Evolutionary conservation across 2,329 filamentous ascomycete genomes (phyloP).

Genomic region (Ophiocordyceps sinensis): DNA sequence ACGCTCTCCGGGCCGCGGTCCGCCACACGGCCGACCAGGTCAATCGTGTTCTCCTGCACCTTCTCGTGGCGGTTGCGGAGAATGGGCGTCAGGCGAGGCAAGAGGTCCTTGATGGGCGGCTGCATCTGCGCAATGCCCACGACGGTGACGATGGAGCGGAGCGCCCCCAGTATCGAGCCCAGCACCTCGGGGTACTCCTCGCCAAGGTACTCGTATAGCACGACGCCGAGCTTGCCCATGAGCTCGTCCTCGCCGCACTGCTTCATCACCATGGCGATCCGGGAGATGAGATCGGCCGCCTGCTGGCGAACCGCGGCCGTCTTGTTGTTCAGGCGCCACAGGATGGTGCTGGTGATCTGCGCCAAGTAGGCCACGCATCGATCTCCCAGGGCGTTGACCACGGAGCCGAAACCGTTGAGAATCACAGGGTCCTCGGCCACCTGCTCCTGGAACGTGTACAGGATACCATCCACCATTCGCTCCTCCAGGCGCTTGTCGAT

Average conservation of each 20-base stretch:
- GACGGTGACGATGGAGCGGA: slow-evolving; percentile 92
- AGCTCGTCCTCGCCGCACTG: slow-evolving; percentile 93
- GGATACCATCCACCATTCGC: slow-evolving; percentile 83
- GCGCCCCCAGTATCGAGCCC: slow-evolving; percentile 85
- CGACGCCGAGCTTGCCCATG: slow-evolving; percentile 87
- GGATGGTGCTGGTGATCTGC: slow-evolving; percentile 91
- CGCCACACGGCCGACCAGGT: slow-evolving; percentile 92
- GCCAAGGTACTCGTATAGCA: slow-evolving; percentile 94
- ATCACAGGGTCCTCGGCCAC: slow-evolving; percentile 92
- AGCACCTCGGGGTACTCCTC: slow-evolving; percentile 98
- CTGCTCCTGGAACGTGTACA: slow-evolving; percentile 96
- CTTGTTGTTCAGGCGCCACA: slow-evolving; percentile 97
- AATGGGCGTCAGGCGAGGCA: slow-evolving; percentile 93
- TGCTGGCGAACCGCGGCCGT: slow-evolving; percentile 93
- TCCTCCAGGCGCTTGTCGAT: slow-evolving; percentile 89
- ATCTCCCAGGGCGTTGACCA: slow-evolving; percentile 86
- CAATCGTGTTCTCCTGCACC: slow-evolving; percentile 97
- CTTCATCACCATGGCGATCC: slow-evolving; percentile 98
- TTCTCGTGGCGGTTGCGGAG: slow-evolving; percentile 97
- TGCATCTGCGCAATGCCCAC: slow-evolving; percentile 98
- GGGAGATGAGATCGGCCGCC: slow-evolving; percentile 88
- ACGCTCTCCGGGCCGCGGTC: slow-evolving; percentile 94
- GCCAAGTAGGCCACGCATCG: slow-evolving; percentile 93
- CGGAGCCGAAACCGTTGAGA: slow-evolving; percentile 93
- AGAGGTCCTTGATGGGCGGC: slow-evolving; percentile 87